Conservation (phyloP, 1,284 basidiomycete species). For the Apiotrichum mycotoxinovorans region DNA sequence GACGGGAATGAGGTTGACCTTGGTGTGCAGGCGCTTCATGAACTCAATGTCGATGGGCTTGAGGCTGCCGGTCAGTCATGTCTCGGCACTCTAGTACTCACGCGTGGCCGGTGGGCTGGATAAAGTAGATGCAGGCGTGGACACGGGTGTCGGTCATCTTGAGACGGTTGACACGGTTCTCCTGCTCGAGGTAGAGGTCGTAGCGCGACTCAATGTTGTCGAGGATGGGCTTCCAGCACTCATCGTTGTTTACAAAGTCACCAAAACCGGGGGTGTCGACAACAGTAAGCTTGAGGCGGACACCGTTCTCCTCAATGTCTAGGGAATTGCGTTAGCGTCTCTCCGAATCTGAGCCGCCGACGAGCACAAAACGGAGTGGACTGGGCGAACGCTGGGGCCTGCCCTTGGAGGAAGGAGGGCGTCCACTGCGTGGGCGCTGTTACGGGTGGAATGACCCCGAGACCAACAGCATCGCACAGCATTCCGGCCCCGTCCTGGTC, state of each 20-base stretch:
- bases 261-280: conserved; percentile 96
- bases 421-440: no score
- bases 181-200: conserved; percentile 93
- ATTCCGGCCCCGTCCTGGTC: no score
- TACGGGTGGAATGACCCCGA: no score
- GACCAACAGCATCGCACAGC: no score
- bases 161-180: conserved; percentile 84
- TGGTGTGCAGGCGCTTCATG: conserved; percentile 90
- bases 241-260: conserved; percentile 96
- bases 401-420: no score
- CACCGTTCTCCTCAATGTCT: conserved; percentile 98
- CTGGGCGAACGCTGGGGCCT: no score
- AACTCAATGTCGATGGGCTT: conserved; percentile 97
- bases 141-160: conserved; percentile 53
- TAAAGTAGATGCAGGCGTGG: conserved; percentile 84
- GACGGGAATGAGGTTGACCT: conserved; percentile 94
- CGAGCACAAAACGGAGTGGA: no score
- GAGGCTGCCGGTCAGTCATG: conserved; percentile 56
- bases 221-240: conserved; percentile 95
- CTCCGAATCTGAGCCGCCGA: no score
- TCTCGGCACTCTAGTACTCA: conserved; percentile 53
- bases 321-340: conserved; percentile 19
- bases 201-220: conserved; percentile 96
- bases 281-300: conserved; percentile 89
- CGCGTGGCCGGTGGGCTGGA: conserved; percentile 96